phyloP scores from a whole-genome alignment of 1,139 yeast species.

The Wickerhamomyces sp. region DNA sequence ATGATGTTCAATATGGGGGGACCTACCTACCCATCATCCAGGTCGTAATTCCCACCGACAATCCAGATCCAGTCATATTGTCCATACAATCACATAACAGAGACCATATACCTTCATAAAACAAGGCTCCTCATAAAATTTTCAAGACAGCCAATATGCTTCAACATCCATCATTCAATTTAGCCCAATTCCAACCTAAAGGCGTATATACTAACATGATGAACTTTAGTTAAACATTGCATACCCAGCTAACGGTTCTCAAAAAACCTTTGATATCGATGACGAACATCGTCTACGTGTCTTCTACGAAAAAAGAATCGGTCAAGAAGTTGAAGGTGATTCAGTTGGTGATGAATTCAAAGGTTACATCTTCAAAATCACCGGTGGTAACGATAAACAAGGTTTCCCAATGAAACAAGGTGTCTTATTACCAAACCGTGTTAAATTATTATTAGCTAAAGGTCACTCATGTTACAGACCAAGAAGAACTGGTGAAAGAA shows the following conservation, averaged over 20 bases:
- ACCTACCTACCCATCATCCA: too few relatives aligned
- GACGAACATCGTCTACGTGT: slow-evolving; percentile 98
- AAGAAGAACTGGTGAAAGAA: slow-evolving; percentile 98
- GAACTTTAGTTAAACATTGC: slow-evolving; percentile 85
- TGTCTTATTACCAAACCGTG: slow-evolving; percentile 99
- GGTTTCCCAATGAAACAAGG: slow-evolving; percentile 99
- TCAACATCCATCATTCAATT: too few relatives aligned
- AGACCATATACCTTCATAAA: too few relatives aligned
- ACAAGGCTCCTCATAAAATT: too few relatives aligned
- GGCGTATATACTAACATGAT: slow-evolving; percentile 5
- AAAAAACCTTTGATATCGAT: slow-evolving; percentile 93
- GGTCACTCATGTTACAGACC: slow-evolving; percentile 99
- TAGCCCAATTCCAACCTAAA: too few relatives aligned
- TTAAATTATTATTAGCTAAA: slow-evolving; percentile 85
- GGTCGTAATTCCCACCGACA: too few relatives aligned
- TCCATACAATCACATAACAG: too few relatives aligned
- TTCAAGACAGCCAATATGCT: too few relatives aligned
- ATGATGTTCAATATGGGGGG: too few relatives aligned
- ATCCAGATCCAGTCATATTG: too few relatives aligned
- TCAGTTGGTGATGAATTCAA: slow-evolving; percentile 96
- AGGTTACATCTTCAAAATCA: slow-evolving; percentile 96
- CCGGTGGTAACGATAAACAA: slow-evolving; percentile 99
- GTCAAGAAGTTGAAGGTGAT: slow-evolving; percentile 99
- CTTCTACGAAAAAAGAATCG: slow-evolving; percentile 99
- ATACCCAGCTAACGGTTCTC: slow-evolving; percentile 99